Evolutionary conservation across 148 eudicot species (phyloP).

Genomic region (Rhododendron ovatum): DNA sequence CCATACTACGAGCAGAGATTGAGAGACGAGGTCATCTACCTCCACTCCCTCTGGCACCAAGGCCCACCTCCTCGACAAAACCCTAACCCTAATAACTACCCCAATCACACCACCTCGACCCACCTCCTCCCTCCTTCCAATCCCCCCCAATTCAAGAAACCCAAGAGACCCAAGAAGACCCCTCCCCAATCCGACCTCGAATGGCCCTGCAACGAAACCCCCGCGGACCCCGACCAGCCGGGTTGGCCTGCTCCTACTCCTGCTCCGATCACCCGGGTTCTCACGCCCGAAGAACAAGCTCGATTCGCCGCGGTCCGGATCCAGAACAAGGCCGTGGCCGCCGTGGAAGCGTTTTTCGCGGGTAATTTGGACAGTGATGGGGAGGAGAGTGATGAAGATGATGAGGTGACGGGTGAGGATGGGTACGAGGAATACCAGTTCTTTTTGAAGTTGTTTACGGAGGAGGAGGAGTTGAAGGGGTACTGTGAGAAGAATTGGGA

Average conservation of each 20-base stretch:
- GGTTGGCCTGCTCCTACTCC: conserved; percentile 35
- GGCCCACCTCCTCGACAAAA: no score
- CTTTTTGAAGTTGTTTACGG: conserved; percentile 50
- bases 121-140: conserved; percentile 10
- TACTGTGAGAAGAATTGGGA: conserved; percentile 54
- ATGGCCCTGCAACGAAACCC: conserved; percentile 45
- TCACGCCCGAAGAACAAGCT: conserved; percentile 38
- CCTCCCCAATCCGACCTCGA: conserved; percentile 14
- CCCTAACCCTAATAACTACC: neutral
- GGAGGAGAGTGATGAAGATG: conserved; percentile 15
- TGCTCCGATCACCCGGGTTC: conserved; percentile 13
- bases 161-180: neutral
- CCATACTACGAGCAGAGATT: conserved; percentile 42
- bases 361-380: neutral
- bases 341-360: conserved; percentile 28
- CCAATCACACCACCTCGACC: neutral
- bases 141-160: neutral
- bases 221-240: conserved; percentile 13
- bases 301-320: conserved; percentile 19
- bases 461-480: conserved; percentile 46
- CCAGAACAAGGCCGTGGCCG: conserved; percentile 44
- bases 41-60: conserved; percentile 68
- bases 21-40: conserved; percentile 64
- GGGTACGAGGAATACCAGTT: conserved; percentile 30
- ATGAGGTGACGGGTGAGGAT: conserved; percentile 4